These are phyloP conservation scores for Microbotryomycetes sp. DNA, from an alignment of 1,284 basidiomycete species.

Conservation along the genomic window DNA sequence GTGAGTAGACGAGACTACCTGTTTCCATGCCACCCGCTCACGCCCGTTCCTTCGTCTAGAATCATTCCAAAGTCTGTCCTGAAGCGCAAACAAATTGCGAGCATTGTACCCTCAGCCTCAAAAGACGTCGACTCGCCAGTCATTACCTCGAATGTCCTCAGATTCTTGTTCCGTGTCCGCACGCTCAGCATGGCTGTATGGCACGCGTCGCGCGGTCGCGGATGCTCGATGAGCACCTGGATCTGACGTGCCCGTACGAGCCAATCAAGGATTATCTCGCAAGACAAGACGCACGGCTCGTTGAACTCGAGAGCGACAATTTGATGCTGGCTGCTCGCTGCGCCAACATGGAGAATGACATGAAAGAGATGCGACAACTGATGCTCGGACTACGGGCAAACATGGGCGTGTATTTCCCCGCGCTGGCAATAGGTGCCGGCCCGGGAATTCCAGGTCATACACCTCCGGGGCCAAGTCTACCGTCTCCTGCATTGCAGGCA, in stretches of 20 bases:
- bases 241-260: constrained; percentile 22
- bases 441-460: background rate
- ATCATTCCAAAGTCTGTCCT: background rate
- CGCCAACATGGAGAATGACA: constrained; percentile 4
- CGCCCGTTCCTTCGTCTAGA: background rate
- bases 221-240: constrained; percentile 13
- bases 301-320: constrained; percentile 21
- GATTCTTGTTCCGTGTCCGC: constrained; percentile 16
- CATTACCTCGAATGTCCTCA: constrained; percentile 13
- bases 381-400: background rate
- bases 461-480: background rate
- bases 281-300: background rate
- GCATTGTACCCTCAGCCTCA: background rate
- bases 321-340: constrained; percentile 1
- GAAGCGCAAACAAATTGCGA: constrained; percentile 1
- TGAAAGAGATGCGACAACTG: background rate
- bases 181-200: constrained; percentile 14
- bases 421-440: background rate
- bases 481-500: background rate
- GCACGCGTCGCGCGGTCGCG: constrained; percentile 6
- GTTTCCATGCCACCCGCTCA: too few relatives aligned
- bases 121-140: background rate
- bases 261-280: constrained; percentile 13
- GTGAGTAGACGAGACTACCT: background rate
- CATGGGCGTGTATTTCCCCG: constrained; percentile 2